phyloP scores from a whole-genome alignment of 208 protist genomes.

The Trichomonas gallinae region DNA sequence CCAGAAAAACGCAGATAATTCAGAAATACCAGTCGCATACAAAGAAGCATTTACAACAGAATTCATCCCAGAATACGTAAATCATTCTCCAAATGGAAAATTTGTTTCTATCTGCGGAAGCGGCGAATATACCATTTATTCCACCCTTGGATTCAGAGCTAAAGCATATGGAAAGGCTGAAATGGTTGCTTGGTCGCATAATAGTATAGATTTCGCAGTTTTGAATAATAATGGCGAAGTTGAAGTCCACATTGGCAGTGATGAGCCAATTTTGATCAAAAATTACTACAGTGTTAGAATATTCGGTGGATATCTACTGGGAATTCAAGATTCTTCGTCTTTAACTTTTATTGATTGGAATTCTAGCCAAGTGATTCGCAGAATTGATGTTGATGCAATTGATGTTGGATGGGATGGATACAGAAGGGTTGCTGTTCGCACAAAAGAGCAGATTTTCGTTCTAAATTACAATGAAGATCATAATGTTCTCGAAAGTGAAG shows the following conservation, averaged over 20 bases:
- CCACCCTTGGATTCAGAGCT: not conserved
- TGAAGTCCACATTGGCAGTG: not conserved
- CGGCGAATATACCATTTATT: not conserved
- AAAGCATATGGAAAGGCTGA: not conserved
- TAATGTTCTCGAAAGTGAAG: not conserved
- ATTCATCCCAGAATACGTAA: not conserved
- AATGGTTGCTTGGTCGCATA: not conserved
- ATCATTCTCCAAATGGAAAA: not conserved
- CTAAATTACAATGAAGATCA: not conserved
- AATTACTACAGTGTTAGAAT: not conserved
- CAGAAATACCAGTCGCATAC: not conserved
- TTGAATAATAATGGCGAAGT: not conserved
- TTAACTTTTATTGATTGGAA: not conserved
- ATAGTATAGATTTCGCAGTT: not conserved
- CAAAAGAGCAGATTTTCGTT: not conserved
- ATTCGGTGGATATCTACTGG: not conserved
- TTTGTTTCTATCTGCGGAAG: not conserved
- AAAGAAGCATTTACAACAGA: not conserved
- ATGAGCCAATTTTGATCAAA: not conserved
- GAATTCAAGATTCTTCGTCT: not conserved
- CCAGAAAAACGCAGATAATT: not conserved
- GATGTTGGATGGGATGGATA: not conserved
- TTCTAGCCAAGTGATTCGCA: not conserved
- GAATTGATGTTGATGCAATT: not conserved
- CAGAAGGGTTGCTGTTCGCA: not conserved